These are phyloP conservation scores for Geum urbanum DNA, from an alignment of 306 rosid species.

Conservation along the genomic window DNA sequence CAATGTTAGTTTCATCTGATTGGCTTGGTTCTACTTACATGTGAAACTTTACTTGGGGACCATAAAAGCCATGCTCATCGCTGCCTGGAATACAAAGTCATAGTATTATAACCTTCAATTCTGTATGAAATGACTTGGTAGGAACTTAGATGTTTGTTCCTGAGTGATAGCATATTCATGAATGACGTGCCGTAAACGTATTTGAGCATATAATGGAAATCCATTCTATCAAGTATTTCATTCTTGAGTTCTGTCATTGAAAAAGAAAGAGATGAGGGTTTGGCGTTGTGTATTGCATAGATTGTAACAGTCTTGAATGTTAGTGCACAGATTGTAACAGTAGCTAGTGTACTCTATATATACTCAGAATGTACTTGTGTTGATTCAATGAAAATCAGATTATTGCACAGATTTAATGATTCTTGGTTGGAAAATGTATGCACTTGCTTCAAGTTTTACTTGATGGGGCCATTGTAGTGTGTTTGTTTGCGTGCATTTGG, in stretches of 20 bases:
- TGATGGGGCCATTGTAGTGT: not conserved
- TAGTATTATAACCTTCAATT: not conserved
- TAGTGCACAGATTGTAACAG: no score
- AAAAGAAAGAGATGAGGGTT: not conserved
- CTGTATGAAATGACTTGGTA: not conserved
- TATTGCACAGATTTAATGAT: not conserved
- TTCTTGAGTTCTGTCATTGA: not conserved
- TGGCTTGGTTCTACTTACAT: not conserved
- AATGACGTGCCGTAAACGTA: not conserved
- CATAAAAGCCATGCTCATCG: not conserved
- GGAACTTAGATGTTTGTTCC: not conserved
- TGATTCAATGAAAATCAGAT: no score
- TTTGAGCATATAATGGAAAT: not conserved
- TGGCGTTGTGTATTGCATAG: not conserved
- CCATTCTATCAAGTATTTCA: not conserved
- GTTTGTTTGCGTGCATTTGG: not conserved
- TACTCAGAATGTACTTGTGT: no score
- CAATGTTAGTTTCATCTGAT: not conserved
- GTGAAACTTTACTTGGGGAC: not conserved
- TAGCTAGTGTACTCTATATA: no score
- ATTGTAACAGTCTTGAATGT: no score
- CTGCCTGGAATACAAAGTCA: not conserved
- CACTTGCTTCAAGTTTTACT: not conserved
- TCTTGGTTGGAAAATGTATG: not conserved
- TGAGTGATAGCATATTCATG: not conserved